These are phyloP conservation scores for Zygotorulaspora florentina DNA, from an alignment of 805 yeast genomes.

Conservation along the genomic window DNA sequence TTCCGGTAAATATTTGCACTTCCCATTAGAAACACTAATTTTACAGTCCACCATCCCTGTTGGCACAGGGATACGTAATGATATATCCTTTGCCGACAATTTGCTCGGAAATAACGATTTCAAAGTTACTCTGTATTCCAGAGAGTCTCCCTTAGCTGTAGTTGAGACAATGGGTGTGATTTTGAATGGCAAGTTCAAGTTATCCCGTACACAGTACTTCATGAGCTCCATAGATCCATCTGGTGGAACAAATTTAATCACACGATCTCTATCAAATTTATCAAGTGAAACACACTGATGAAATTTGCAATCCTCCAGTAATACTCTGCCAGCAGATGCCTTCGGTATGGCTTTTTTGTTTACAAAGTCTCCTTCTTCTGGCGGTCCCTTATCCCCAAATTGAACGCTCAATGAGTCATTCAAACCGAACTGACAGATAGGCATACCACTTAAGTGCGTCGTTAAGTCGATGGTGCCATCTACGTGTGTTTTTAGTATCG, in stretches of 20 bases:
- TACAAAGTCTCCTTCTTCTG: constrained; percentile 25
- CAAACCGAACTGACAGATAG: constrained; percentile 76
- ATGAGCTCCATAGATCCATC: constrained; percentile 83
- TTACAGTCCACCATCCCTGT: constrained; percentile 49
- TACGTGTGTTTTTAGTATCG: constrained; percentile 62
- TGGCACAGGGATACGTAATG: constrained; percentile 66
- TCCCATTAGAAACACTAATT: constrained; percentile 53
- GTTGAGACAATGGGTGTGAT: constrained; percentile 53
- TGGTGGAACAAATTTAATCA: constrained; percentile 76
- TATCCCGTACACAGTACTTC: constrained; percentile 60
- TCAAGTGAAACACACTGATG: constrained; percentile 81
- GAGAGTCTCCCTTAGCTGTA: constrained; percentile 38
- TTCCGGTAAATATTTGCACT: constrained; percentile 62
- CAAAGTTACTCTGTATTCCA: constrained; percentile 57
- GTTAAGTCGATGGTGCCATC: constrained; percentile 72
- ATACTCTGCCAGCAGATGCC: constrained; percentile 48
- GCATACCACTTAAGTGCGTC: constrained; percentile 74
- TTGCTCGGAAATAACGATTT: constrained; percentile 59
- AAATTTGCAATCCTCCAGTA: constrained; percentile 73
- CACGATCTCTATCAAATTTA: constrained; percentile 59
- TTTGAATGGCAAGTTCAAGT: constrained; percentile 65
- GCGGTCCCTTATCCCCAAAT: constrained; percentile 13
- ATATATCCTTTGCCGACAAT: constrained; percentile 59
- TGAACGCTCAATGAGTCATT: constrained; percentile 45
- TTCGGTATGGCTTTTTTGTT: constrained; percentile 31